Evolutionary conservation across 2,329 filamentous ascomycete genomes (phyloP), one percentile per base, ranked within the genome.

Genomic region (Chrysoporthe puriensis): DNA sequence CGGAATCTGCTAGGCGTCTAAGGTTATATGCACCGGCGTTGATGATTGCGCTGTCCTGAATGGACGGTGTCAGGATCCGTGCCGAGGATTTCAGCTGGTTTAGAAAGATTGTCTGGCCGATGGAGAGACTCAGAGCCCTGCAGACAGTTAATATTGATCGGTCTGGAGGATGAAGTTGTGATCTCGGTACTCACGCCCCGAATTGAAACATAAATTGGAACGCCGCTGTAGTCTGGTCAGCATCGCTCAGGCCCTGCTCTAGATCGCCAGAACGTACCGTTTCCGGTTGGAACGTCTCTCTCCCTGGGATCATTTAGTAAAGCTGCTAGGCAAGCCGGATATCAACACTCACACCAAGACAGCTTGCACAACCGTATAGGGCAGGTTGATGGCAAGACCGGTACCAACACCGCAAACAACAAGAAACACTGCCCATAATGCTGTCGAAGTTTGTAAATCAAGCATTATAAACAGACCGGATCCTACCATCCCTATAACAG

Each of bases 21-120:
- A 62, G 59, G 18, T 48, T 62, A 14, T 62, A 62, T 18, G 59
- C 59, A n/a, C 59, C 59, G 11, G 59, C 59, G 42, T 36, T 62
- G 1, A 46, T 4, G 18, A 62, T 48, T 8, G n/a, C 43, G 43
- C 59, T 62, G 7, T 62, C 40, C 2, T 21, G 42, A 36, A 62
- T 62, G 21, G 43, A 46, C 8, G 59, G 42, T 4, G 59, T 62
- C 4, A 62, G n/a, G 18, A 26, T 7, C 26, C 18, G 21, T 5
- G 59, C 59, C 1, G 43, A 14, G 21, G 59, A n/a, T 26, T 62
- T 62, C 0, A 62, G 40, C 34, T 36, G 26, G 43, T 46, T 62
- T 8, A 34, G 34, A 21, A 62, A 62, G 2, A 62, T 50, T 4
- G 59, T 62, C 4, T 62, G 59, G 8, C 43, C 43, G 11, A 62